These are phyloP conservation scores for Metschnikowia rubicola DNA, from an alignment of 805 yeast species.

Conservation along the genomic window DNA sequence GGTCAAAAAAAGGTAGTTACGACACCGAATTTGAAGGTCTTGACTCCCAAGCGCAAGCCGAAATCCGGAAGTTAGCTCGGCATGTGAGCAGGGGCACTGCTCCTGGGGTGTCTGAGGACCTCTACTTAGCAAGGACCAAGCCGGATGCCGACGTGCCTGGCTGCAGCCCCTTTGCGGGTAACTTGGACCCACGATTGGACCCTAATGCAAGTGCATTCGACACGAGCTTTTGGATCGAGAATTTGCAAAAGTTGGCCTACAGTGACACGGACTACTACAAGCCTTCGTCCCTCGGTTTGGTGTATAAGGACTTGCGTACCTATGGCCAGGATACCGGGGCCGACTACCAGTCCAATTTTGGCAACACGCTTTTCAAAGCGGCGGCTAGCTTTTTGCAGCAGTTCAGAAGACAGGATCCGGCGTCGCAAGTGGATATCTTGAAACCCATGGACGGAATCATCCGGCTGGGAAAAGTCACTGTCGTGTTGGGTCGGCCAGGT, in stretches of 20 bases:
- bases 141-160: no score
- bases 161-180: slow-evolving; percentile 4
- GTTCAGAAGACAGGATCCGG: slow-evolving; percentile 13
- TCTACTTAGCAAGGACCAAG: no score
- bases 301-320: slow-evolving; percentile 55
- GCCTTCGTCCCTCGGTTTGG: slow-evolving; percentile 56
- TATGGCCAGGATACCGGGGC: slow-evolving; percentile 63
- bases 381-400: slow-evolving; percentile 11
- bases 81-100: no score
- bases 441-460: slow-evolving; percentile 66
- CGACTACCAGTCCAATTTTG: slow-evolving; percentile 58
- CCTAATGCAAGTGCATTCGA: slow-evolving; percentile 55
- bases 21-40: no score
- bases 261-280: slow-evolving; percentile 60
- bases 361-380: slow-evolving; percentile 28
- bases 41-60: no score
- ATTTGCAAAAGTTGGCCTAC: slow-evolving; percentile 48
- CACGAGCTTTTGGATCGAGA: slow-evolving; percentile 63
- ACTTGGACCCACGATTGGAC: slow-evolving; percentile 33
- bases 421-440: slow-evolving; percentile 43
- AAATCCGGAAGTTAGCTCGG: no score
- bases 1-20: no score
- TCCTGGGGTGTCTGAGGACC: no score
- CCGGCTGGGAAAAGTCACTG: slow-evolving; percentile 59
- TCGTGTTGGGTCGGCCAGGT: slow-evolving; percentile 77